A percentile compares a stretch with the other conserved stretches of the same genome.
phyloP scores from a whole-genome alignment of 495 filamentous ascomycete genomes.

The Xylaria palmicola region DNA sequence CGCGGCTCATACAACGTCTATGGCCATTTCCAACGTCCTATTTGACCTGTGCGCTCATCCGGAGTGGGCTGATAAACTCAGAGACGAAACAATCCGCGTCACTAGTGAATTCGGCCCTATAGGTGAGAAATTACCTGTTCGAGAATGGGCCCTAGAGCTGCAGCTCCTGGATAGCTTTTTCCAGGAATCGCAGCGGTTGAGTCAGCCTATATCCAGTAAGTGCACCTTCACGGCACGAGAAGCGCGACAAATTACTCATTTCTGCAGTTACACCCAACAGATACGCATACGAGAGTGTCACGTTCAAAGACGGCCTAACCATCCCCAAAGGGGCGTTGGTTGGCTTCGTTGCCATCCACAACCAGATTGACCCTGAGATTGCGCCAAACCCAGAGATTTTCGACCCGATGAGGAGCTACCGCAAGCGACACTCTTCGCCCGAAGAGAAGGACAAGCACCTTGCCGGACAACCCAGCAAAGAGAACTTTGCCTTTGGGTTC shows the following conservation, averaged over 20 bases:
- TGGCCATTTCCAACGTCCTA: background rate
- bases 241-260: background rate
- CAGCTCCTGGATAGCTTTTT: background rate
- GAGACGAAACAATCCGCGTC: background rate
- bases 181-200: background rate
- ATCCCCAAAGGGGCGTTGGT: background rate
- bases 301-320: background rate
- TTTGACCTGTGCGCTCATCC: conserved; percentile 8
- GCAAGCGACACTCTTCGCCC: background rate
- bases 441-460: background rate
- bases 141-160: background rate
- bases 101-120: background rate
- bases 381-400: background rate
- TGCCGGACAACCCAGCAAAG: background rate
- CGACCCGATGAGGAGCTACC: background rate
- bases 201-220: conserved; percentile 4
- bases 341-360: background rate
- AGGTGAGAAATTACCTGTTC: background rate
- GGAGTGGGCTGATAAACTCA: background rate
- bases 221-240: background rate
- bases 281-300: background rate
- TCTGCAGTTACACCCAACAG: background rate
- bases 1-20: conserved; percentile 27
- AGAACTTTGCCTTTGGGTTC: conserved; percentile 10
- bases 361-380: conserved; percentile 1